phyloP scores from a whole-genome alignment of 305 asterid species.

The Ajuga reptans region DNA sequence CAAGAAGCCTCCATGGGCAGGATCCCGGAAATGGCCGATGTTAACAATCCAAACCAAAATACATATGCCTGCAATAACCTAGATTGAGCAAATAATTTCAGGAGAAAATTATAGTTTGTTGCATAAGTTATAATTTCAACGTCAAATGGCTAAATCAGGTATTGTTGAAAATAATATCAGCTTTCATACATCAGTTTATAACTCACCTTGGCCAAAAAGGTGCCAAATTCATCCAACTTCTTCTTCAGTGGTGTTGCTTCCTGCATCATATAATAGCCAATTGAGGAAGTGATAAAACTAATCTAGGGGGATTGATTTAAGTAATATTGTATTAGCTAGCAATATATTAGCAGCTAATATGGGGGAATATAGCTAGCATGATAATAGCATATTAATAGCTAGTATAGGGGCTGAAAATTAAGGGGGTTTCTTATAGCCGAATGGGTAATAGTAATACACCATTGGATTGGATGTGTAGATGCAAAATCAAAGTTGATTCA shows the following conservation, averaged over 20 bases:
- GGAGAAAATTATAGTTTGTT: slow-evolving; percentile 21
- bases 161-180: slow-evolving; percentile 22
- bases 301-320: too few relatives aligned
- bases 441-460: too few relatives aligned
- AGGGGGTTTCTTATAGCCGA: too few relatives aligned
- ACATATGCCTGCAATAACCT: slow-evolving; percentile 98
- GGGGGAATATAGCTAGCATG: too few relatives aligned
- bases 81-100: slow-evolving; percentile 35
- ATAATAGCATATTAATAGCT: too few relatives aligned
- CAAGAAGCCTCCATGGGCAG: slow-evolving; percentile 92
- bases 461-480: too few relatives aligned
- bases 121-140: slow-evolving; percentile 11
- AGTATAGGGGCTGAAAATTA: too few relatives aligned
- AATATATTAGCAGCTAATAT: too few relatives aligned
- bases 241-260: slow-evolving; percentile 93
- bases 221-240: slow-evolving; percentile 95
- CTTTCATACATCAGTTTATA: not conserved
- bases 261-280: slow-evolving; percentile 42
- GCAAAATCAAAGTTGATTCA: too few relatives aligned
- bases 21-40: slow-evolving; percentile 94
- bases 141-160: slow-evolving; percentile 20
- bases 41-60: slow-evolving; percentile 95
- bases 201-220: slow-evolving; percentile 74
- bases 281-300: not conserved
- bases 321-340: too few relatives aligned